Evolutionary conservation across 2,329 filamentous ascomycete genomes (phyloP), one percentile per base, ranked within the genome.

Genomic region (Cladosporium colombiae): DNA sequence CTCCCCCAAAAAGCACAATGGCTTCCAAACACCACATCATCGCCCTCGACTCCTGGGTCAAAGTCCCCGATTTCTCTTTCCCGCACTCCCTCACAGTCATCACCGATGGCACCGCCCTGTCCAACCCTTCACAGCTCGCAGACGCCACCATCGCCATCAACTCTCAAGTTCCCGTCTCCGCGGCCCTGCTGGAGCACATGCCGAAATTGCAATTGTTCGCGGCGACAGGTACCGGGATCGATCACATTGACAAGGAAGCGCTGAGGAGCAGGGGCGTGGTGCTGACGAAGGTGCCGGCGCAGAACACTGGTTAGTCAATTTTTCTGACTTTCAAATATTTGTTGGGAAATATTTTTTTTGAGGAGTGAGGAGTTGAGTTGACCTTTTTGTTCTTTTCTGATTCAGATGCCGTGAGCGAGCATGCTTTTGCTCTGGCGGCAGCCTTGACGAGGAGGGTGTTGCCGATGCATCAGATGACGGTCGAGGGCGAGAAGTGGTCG

Each of bases 341-440:
- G 29, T 3, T 8, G 18, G 1, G 18, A 10, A n/a, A n/a, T 23
- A 3, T 23, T 49, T 4, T 18, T 52, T 10, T 4, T 7, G 49
- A 55, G 78, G 27, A 7, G 25, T 7, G 25, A 27, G 5, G 29
- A n/a, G n/a, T 40, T 40, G 37, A 44, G 6, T 21, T 33, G 31
- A 56, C 16, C 4, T n/a, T 56, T 27, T n/a, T 2, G 16, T 31
- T 10, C 2, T 5, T 37, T 37, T 1, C 16, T 18, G n/a, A 6
- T 37, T 1, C n/a, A 62, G 59, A 82, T 56, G 74, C 80, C 53
- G 82, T 84, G 11, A 77, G 77, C 33, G 83, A 85, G 70, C 83
- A 84, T 76, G 82, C 82, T 13, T 78, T 85, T 49, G 81, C 78
- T 52, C 70, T 85, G 65, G 84, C 83, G 71, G 83, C 82, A 68